phyloP scores from a whole-genome alignment of 2,329 filamentous ascomycete species.

The Talaromyces sp. region DNA sequence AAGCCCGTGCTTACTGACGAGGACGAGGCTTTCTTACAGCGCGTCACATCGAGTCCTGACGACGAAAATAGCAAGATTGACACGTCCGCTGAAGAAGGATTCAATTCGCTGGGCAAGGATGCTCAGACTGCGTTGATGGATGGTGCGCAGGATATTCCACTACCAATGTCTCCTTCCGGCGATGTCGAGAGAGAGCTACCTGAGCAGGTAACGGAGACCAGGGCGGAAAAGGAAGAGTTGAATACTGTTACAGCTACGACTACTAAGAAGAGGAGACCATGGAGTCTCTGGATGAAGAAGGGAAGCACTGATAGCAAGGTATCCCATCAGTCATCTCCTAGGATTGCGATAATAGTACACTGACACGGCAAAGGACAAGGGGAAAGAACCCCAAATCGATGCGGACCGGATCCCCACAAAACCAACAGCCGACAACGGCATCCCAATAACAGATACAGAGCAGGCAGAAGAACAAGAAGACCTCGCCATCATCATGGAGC shows the following conservation, averaged over 20 bases:
- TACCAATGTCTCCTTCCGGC: constrained; percentile 49
- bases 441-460: constrained; percentile 38
- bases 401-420: constrained; percentile 28
- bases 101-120: constrained; percentile 33
- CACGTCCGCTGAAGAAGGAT: constrained; percentile 9
- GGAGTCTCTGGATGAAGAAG: constrained; percentile 35
- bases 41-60: constrained; percentile 46
- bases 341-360: background rate
- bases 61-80: constrained; percentile 22
- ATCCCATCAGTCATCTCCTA: background rate
- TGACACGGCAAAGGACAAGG: constrained; percentile 1
- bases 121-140: constrained; percentile 46
- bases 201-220: constrained; percentile 18
- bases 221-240: background rate
- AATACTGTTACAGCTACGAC: background rate
- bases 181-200: constrained; percentile 35
- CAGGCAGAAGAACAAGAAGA: constrained; percentile 64
- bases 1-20: constrained; percentile 55
- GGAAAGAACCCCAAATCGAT: constrained; percentile 29
- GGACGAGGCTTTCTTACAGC: constrained; percentile 56
- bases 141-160: constrained; percentile 47
- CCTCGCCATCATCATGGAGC: constrained; percentile 72
- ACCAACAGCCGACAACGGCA: constrained; percentile 26
- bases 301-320: constrained; percentile 26
- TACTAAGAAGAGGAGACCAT: constrained; percentile 16